Base-by-base conservation (phyloP, 1,284 basidiomycete species). In the Grifola frondosa region DNA sequence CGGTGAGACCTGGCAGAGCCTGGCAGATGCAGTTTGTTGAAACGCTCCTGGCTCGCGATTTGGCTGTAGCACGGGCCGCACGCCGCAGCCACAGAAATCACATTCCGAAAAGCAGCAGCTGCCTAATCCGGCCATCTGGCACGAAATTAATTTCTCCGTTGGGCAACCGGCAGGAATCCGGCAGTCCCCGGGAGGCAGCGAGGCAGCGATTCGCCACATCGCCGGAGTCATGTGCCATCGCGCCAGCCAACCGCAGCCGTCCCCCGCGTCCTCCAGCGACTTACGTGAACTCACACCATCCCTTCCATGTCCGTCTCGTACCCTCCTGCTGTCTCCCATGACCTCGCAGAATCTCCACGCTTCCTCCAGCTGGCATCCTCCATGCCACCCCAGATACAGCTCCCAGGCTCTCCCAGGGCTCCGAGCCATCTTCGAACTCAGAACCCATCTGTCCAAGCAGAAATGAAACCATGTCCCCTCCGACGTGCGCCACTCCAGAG, bases 261-360 rank as follows among this genome's bases (percentile, higher is more conserved):
- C n/a, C n/a, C n/a, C n/a, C n/a, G n/a, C n/a, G n/a, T n/a, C n/a
- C n/a, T n/a, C n/a, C n/a, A n/a, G n/a, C n/a, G n/a, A n/a, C n/a
- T n/a, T n/a, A n/a, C n/a, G n/a, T n/a, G n/a, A n/a, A n/a, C n/a
- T n/a, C n/a, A n/a, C n/a, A n/a, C n/a, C n/a, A 28, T 25, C 38
- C 33, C 37, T 33, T 29, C 23, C 31, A 30, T 40, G 37, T 22
- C 23, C 9, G 33, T 52, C 50, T 49, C 50, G 47, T 52, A 47
- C 24, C 23, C 12, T 17, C 13, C 40, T 30, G 31, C 40, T 22
- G 33, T 37, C 23, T 29, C 37, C 36, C 35, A 43, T 37, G 42
- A 37, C 44, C 40, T 34, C 30, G 23, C 37, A n/a, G n/a, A n/a
- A n/a, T n/a, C n/a, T n/a, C 17, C 22, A 32, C 30, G 22, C 19